Conservation (phyloP, 257 asterid genomes). For the Gardenia jasminoides region DNA sequence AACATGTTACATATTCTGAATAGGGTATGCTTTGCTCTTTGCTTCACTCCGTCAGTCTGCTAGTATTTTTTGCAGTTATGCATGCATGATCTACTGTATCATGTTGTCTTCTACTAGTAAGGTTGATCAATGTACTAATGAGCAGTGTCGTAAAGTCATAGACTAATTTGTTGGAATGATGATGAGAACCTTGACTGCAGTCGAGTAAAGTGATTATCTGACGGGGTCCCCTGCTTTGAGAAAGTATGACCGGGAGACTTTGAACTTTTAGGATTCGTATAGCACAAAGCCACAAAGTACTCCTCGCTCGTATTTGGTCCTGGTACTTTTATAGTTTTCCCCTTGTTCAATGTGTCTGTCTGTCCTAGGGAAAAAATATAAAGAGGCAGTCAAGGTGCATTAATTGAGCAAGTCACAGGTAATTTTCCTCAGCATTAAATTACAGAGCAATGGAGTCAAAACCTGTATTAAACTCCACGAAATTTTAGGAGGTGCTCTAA, state of each 20-base stretch:
- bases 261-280: background rate
- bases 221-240: background rate
- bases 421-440: background rate
- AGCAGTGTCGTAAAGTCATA: background rate
- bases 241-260: background rate
- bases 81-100: background rate
- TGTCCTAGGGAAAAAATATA: background rate
- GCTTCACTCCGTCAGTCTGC: too few relatives aligned
- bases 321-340: too few relatives aligned
- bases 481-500: background rate
- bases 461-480: background rate
- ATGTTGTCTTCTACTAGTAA: background rate
- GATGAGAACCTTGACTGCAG: background rate
- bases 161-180: background rate
- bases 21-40: too few relatives aligned
- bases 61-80: background rate
- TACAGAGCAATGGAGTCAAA: background rate
- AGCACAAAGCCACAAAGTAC: background rate
- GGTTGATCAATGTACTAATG: background rate
- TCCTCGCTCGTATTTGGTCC: background rate
- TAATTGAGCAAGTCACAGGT: conserved; percentile 5
- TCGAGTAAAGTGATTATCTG: background rate
- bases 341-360: too few relatives aligned
- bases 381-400: conserved; percentile 1
- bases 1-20: too few relatives aligned